A percentile compares a stretch with the other conserved stretches of the same genome.
Conservation (phyloP, 2,329 filamentous ascomycete genomes). For the Penicillium crustosum region DNA sequence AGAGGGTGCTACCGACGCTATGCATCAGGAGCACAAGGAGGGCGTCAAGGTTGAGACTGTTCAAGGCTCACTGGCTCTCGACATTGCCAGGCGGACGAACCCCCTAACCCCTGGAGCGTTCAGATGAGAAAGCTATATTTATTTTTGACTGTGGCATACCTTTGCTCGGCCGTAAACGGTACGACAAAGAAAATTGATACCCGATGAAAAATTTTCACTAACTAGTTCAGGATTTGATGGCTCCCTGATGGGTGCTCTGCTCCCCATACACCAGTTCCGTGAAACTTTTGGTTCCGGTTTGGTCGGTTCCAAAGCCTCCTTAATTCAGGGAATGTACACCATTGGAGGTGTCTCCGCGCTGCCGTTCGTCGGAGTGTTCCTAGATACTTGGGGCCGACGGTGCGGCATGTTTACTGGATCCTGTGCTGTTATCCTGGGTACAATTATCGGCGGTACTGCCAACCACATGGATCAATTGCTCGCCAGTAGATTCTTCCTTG, state of each 20-base stretch:
- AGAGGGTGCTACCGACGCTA: not conserved
- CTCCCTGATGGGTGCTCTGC: constrained; percentile 14
- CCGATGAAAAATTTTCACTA: not conserved
- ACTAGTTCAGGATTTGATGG: constrained; percentile 11
- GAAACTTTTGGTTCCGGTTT: constrained; percentile 8
- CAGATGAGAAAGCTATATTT: constrained; percentile 11
- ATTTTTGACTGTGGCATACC: constrained; percentile 7
- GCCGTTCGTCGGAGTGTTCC: constrained; percentile 45
- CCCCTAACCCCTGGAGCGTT: constrained; percentile 11
- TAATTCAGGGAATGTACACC: constrained; percentile 13
- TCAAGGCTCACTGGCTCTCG: constrained; percentile 14
- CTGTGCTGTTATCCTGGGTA: constrained; percentile 36
- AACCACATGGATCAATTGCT: constrained; percentile 52
- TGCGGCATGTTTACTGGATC: constrained; percentile 39
- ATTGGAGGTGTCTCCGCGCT: constrained; percentile 15
- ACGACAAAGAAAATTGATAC: not conserved
- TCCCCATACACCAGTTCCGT: constrained; percentile 10
- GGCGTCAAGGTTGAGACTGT: constrained; percentile 11
- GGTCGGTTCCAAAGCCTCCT: constrained; percentile 9
- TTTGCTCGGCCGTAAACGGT: constrained; percentile 13
- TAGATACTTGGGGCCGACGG: constrained; percentile 52
- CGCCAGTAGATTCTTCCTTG: constrained; percentile 55
- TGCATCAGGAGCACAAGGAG: constrained; percentile 5
- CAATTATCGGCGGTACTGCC: constrained; percentile 49
- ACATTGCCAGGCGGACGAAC: constrained; percentile 5